Evolutionary conservation across 768 basidiomycete species (phyloP).

Genomic region (Phlegmacium glaucopus): DNA sequence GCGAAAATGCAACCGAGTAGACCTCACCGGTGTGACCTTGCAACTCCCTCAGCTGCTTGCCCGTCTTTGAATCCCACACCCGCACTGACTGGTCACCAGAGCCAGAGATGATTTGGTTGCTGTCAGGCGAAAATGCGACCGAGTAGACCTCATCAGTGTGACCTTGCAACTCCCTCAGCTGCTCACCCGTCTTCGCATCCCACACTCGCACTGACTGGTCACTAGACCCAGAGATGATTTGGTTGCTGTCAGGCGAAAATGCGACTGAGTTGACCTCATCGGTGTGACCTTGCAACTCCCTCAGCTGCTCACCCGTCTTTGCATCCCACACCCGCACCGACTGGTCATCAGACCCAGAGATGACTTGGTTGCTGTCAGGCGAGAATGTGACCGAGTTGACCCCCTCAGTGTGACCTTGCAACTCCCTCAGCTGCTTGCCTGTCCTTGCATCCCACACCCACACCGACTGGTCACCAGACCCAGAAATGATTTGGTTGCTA

Average conservation of each 20-base stretch:
- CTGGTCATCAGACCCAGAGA: slow-evolving; percentile 1
- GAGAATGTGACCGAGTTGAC: not conserved
- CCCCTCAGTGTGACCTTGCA: not conserved
- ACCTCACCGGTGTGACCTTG: no score
- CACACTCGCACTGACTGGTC: slow-evolving; percentile 41
- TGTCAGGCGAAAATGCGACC: slow-evolving; percentile 2
- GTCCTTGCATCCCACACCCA: not conserved
- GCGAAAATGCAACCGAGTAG: no score
- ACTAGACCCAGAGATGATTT: not conserved
- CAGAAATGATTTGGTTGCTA: slow-evolving; percentile 1
- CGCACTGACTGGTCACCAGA: slow-evolving; percentile 15
- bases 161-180: not conserved
- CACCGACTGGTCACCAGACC: not conserved
- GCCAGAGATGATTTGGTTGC: not conserved
- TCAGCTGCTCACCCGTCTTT: not conserved
- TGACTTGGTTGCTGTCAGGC: not conserved
- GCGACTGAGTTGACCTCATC: not conserved
- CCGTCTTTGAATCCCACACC: slow-evolving; percentile 73
- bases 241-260: slow-evolving; percentile 1
- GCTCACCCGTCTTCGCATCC: slow-evolving; percentile 67
- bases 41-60: no score
- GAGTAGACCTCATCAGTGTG: not conserved
- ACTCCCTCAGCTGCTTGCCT: not conserved
- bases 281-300: not conserved
- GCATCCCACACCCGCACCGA: slow-evolving; percentile 3